Conservation (phyloP, 1,139 yeast genomes). For the Pichia inconspicua region DNA sequence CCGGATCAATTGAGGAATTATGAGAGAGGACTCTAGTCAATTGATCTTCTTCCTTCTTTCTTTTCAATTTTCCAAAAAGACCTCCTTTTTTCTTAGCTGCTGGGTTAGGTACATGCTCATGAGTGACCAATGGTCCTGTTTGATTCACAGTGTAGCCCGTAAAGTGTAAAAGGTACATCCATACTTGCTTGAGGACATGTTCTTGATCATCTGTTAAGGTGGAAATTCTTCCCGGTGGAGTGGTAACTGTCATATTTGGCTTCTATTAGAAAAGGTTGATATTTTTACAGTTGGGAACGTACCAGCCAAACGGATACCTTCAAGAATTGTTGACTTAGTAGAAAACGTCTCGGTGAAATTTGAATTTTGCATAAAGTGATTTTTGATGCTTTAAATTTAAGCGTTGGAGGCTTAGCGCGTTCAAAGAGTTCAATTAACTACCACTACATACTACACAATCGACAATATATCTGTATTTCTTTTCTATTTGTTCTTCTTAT, state of each 20-base stretch:
- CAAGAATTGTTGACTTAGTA: not conserved
- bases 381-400: no score
- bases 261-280: not conserved
- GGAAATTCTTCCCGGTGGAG: constrained; percentile 47
- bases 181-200: constrained; percentile 59
- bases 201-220: constrained; percentile 59
- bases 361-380: not conserved
- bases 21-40: constrained; percentile 15
- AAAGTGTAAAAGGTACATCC: constrained; percentile 58
- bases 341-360: not conserved
- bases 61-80: constrained; percentile 21
- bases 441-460: not conserved
- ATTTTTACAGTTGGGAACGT: not conserved
- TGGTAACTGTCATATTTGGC: constrained; percentile 4
- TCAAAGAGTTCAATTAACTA: not conserved
- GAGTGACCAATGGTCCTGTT: constrained; percentile 19
- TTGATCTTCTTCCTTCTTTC: constrained; percentile 9
- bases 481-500: not conserved
- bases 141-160: constrained; percentile 41
- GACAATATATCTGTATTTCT: not conserved
- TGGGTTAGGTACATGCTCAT: not conserved
- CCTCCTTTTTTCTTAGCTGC: constrained; percentile 24
- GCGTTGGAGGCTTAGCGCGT: not conserved
- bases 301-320: not conserved
- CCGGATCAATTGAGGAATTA: constrained; percentile 23